These are phyloP conservation scores for Forsythia viridissima DNA, from an alignment of 257 asterid genomes.

Conservation along the genomic window DNA sequence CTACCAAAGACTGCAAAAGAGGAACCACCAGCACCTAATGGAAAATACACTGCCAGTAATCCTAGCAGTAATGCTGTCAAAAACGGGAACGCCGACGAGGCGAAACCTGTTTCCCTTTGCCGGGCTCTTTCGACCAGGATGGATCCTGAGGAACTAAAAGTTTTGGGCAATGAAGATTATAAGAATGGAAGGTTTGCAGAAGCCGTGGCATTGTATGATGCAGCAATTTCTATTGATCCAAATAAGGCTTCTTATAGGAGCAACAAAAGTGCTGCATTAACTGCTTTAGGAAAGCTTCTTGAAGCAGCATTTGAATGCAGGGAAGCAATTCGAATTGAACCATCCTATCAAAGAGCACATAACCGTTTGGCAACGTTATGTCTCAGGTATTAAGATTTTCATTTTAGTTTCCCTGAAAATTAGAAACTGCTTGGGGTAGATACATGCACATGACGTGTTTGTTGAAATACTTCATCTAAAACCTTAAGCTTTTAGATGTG, in stretches of 20 bases:
- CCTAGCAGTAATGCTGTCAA: constrained; percentile 49
- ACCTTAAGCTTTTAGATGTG: too few species aligned
- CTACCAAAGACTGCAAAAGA: constrained; percentile 41
- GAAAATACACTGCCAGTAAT: constrained; percentile 40
- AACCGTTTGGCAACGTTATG: constrained; percentile 67
- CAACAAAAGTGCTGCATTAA: constrained; percentile 90
- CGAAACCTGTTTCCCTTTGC: constrained; percentile 45
- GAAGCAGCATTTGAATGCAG: constrained; percentile 89
- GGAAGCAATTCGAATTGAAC: constrained; percentile 80
- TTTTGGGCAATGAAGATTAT: constrained; percentile 87
- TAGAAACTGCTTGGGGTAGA: neutral
- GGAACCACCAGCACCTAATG: constrained; percentile 21
- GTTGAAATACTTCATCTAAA: neutral
- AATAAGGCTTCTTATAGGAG: constrained; percentile 90
- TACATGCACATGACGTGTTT: neutral
- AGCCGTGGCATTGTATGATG: constrained; percentile 82
- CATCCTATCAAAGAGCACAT: constrained; percentile 76
- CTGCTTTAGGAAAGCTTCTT: constrained; percentile 82
- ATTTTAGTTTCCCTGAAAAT: neutral
- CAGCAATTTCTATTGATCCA: constrained; percentile 88
- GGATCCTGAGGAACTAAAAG: constrained; percentile 91
- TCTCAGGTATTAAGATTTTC: constrained; percentile 44
- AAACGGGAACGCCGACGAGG: neutral
- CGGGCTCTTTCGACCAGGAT: constrained; percentile 77
- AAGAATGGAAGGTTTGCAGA: constrained; percentile 92